Evolutionary conservation across 129 eudicot species (phyloP), one percentile per base, ranked within the genome.

Genomic region (Artemisia tridentata): DNA sequence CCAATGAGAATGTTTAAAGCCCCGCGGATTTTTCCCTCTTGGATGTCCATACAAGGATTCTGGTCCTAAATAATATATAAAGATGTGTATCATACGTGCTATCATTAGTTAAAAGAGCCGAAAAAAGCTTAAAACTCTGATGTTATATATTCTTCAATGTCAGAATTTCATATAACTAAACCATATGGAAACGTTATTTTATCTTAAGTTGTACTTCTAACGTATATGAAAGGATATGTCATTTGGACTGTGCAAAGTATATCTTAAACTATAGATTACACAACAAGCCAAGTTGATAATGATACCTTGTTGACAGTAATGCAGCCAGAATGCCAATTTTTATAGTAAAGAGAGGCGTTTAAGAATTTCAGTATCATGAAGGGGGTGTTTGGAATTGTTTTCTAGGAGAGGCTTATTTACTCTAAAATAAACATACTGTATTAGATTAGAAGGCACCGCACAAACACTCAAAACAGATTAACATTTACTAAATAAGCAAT

Each of bases 1-100:
- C 76, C 68, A 9, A 59, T 72, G 10, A 60, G 31, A 47, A 60
- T 60, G 4, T 60, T 71, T 57, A 71, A 23, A 71, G 75, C 75
- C n/a, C 65, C 67, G 57, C 65, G 57, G 46, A 71, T 71, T 43
- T 58, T 71, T 21, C 29, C 67, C 25, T 57, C 75, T 71, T 71
- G 75, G 23, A 45, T 43, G 41, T 71, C 75, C 57, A 43, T 57
- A 41, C 52, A 56, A 53, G 75, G 67, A 71, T 57, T 57, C 17
- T 9, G 23, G 7, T 71, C 75, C 75, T 57, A 0, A 0, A 38
- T 38, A 20, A 14, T 45, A 71, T 43, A 43, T 18, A 71, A 19
- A 8, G 15, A 52, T 68, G 3, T 6, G 16, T 3, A 57, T 71
- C 19, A 38, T n/a, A 34, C 14, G 19, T n/a, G 7, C 43, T 34